phyloP scores from a whole-genome alignment of 768 basidiomycete species.

The Termitomyces heimii region DNA sequence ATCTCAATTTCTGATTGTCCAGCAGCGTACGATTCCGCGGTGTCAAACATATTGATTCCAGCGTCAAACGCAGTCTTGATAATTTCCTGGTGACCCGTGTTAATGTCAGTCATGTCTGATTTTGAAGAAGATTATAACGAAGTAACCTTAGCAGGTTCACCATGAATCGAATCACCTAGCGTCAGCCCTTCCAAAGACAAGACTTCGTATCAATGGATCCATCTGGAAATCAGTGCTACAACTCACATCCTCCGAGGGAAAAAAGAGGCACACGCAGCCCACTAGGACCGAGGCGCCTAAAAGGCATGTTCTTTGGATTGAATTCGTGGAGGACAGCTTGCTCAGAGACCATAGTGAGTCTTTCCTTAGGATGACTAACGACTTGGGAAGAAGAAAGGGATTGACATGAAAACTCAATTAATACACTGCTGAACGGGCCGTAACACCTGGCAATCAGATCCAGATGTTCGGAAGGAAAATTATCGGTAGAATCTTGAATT shows the following conservation, averaged over 20 bases:
- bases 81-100: conserved; percentile 48
- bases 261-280: conserved; percentile 64
- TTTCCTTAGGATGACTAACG: background rate
- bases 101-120: background rate
- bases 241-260: conserved; percentile 60
- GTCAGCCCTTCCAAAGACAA: conserved; percentile 40
- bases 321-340: conserved; percentile 23
- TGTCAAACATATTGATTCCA: conserved; percentile 76
- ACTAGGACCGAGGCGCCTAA: conserved; percentile 52
- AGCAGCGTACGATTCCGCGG: conserved; percentile 58
- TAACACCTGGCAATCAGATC: background rate
- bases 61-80: conserved; percentile 72
- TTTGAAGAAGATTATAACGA: background rate
- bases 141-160: conserved; percentile 63
- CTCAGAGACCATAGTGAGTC: conserved; percentile 1
- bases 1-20: conserved; percentile 75
- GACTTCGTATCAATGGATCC: background rate
- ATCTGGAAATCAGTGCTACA: background rate
- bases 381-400: background rate
- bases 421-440: background rate
- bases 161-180: conserved; percentile 56
- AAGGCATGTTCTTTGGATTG: conserved; percentile 51
- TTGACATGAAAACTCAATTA: background rate
- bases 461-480: background rate
- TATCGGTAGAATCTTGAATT: background rate